A percentile compares a stretch with the other conserved stretches of the same genome.
Conservation (phyloP, 106 monocot species). For the Dendrobium chrysotoxum region DNA sequence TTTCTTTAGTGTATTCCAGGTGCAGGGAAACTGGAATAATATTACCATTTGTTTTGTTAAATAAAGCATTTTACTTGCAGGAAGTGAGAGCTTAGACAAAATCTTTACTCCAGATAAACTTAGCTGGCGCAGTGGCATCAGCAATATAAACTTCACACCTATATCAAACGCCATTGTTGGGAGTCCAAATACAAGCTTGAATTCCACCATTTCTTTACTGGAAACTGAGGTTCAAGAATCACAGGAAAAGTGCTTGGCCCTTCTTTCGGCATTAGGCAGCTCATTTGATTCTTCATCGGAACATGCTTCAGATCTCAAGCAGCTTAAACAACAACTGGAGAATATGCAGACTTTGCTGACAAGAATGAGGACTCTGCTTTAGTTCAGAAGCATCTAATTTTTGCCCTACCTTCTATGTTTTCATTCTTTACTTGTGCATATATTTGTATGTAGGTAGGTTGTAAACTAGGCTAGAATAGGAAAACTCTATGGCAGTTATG, state of each 20-base stretch:
- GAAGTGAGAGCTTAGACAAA: constrained; percentile 69
- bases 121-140: constrained; percentile 58
- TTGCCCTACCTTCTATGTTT: not conserved
- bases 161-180: constrained; percentile 21
- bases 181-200: constrained; percentile 19
- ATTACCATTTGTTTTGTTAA: not conserved
- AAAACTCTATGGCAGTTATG: not conserved
- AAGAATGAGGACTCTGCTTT: constrained; percentile 47
- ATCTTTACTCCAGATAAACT: constrained; percentile 68
- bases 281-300: constrained; percentile 17
- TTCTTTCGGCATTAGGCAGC: constrained; percentile 46
- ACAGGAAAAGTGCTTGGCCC: constrained; percentile 51
- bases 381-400: not conserved
- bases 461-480: constrained; percentile 14
- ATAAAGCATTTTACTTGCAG: constrained; percentile 25
- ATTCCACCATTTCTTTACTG: constrained; percentile 45
- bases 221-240: constrained; percentile 64
- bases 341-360: constrained; percentile 64
- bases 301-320: constrained; percentile 41
- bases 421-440: constrained; percentile 29
- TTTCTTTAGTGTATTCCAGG: too few species aligned
- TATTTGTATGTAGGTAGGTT: constrained; percentile 19
- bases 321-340: constrained; percentile 70
- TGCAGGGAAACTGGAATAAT: too few species aligned
- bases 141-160: constrained; percentile 47